phyloP scores from a whole-genome alignment of 306 rosid species.

The Lupinus albus region DNA sequence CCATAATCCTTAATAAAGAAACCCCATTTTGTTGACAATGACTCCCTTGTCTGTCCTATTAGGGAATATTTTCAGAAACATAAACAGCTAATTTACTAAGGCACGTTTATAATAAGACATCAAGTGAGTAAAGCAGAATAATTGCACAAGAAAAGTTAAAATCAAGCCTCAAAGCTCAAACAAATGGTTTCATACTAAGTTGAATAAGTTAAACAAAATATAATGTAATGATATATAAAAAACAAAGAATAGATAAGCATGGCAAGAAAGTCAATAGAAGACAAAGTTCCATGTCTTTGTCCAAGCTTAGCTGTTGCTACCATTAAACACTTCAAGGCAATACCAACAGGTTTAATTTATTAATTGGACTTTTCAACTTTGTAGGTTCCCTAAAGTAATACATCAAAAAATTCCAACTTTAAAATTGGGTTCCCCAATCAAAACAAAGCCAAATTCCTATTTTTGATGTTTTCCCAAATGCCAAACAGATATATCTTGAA shows the following conservation, averaged over 20 bases:
- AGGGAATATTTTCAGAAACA: conserved; percentile 59
- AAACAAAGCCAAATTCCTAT: conserved; percentile 55
- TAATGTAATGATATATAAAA: too few relatives aligned
- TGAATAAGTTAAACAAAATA: conserved; percentile 5
- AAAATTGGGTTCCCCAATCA: conserved; percentile 40
- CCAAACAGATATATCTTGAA: conserved; percentile 49
- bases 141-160: conserved; percentile 50
- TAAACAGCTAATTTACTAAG: conserved; percentile 57
- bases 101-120: conserved; percentile 57
- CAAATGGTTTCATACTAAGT: not conserved
- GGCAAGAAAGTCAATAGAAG: conserved; percentile 65
- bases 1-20: conserved; percentile 48
- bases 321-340: conserved; percentile 56
- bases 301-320: conserved; percentile 75
- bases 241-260: conserved; percentile 38
- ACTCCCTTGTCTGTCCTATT: conserved; percentile 57
- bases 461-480: conserved; percentile 58
- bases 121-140: conserved; percentile 39
- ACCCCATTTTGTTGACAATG: conserved; percentile 60
- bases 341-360: conserved; percentile 48
- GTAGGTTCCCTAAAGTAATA: conserved; percentile 48
- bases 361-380: conserved; percentile 31
- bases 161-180: conserved; percentile 37
- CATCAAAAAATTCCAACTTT: conserved; percentile 69
- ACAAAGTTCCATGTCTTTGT: conserved; percentile 73